A percentile compares a stretch with the other conserved stretches of the same genome.
Conservation (phyloP, 306 rosid species). For the Senna tora region DNA sequence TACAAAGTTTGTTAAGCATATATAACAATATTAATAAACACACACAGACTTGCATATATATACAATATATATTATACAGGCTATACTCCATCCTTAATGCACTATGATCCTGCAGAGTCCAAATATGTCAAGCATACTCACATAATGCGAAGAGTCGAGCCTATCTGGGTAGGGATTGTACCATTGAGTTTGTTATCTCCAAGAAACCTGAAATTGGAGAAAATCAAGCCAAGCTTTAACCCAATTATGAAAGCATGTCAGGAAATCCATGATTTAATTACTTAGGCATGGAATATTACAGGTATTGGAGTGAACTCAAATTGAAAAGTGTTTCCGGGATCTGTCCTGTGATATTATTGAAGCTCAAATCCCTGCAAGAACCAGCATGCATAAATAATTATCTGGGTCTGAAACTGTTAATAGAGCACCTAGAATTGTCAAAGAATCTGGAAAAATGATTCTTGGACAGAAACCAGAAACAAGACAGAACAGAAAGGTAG, state of each 20-base stretch:
- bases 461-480: too few relatives aligned
- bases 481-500: too few relatives aligned
- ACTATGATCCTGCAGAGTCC: neutral
- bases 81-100: conserved; percentile 1
- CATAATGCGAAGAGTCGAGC: conserved; percentile 58
- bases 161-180: conserved; percentile 56
- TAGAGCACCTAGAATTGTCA: too few relatives aligned
- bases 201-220: conserved; percentile 57
- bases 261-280: conserved; percentile 19
- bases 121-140: conserved; percentile 42
- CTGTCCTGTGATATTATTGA: conserved; percentile 72
- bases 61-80: neutral
- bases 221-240: conserved; percentile 22
- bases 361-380: conserved; percentile 81
- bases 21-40: neutral
- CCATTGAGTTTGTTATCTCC: conserved; percentile 78
- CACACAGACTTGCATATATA: neutral
- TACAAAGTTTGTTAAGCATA: neutral
- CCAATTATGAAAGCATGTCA: conserved; percentile 7
- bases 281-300: conserved; percentile 55
- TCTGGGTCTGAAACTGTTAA: neutral
- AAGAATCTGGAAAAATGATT: too few relatives aligned
- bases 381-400: neutral
- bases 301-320: conserved; percentile 55
- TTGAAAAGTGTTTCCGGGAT: conserved; percentile 67